Evolutionary conservation across 352 stramenopile species (phyloP).

Genomic region (Saprolegnia diclina): DNA sequence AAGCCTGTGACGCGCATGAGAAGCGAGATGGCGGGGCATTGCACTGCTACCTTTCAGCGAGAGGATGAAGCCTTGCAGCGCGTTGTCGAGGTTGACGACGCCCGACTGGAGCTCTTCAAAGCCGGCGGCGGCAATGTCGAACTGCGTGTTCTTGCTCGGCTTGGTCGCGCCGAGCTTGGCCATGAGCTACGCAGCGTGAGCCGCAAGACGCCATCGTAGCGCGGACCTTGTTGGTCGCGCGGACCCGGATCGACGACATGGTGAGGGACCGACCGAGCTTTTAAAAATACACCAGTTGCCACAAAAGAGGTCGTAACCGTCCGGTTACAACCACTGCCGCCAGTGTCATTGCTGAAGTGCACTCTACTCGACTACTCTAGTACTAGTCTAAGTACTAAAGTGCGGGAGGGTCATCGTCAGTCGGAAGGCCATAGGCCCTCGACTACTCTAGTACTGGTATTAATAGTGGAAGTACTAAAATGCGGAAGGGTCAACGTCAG

Average conservation of each 20-base stretch:
- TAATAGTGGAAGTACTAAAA: too few relatives aligned
- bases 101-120: slow-evolving; percentile 57
- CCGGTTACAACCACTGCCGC: neutral
- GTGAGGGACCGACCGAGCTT: neutral
- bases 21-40: neutral
- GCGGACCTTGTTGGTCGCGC: slow-evolving; percentile 71
- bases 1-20: slow-evolving; percentile 30
- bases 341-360: too few relatives aligned
- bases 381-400: too few relatives aligned
- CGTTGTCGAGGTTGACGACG: slow-evolving; percentile 42
- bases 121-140: slow-evolving; percentile 49
- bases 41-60: slow-evolving; percentile 40
- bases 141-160: slow-evolving; percentile 73
- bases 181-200: slow-evolving; percentile 34
- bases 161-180: slow-evolving; percentile 59
- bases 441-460: too few relatives aligned
- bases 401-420: too few relatives aligned
- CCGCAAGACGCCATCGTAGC: too few relatives aligned
- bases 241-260: slow-evolving; percentile 74
- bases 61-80: slow-evolving; percentile 49
- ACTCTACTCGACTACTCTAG: too few relatives aligned
- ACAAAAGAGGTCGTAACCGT: neutral
- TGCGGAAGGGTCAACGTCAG: too few relatives aligned
- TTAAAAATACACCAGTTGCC: neutral
- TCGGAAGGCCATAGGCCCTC: too few relatives aligned